Percentiles rank a stretch among this genome's conserved stretches.
These are phyloP conservation scores for Aspergillus sp. DNA, from an alignment of 2,329 filamentous ascomycete genomes.

Conservation along the genomic window DNA sequence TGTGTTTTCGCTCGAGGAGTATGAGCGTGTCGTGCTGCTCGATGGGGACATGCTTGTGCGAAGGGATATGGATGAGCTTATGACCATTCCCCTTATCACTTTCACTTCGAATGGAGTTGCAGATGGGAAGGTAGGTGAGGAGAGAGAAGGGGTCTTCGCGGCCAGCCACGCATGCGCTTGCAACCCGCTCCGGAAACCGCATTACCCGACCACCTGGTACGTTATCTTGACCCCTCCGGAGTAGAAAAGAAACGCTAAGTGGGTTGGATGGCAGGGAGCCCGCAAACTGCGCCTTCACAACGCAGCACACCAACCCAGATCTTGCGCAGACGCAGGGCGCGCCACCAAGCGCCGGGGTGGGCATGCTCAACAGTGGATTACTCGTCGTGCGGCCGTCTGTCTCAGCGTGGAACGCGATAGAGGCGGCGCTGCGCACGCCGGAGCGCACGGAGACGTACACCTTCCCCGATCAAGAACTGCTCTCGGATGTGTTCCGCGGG, in stretches of 20 bases:
- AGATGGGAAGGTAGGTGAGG: constrained; percentile 47
- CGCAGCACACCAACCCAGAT: constrained; percentile 47
- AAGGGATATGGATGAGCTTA: constrained; percentile 87
- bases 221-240: constrained; percentile 7
- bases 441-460: constrained; percentile 44
- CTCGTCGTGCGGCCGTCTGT: constrained; percentile 60
- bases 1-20: constrained; percentile 73
- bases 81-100: constrained; percentile 65
- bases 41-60: constrained; percentile 85
- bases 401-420: constrained; percentile 52
- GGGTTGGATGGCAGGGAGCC: constrained; percentile 48
- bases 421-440: constrained; percentile 38
- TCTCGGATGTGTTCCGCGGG: constrained; percentile 53
- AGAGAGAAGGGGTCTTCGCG: constrained; percentile 60
- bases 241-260: constrained; percentile 54
- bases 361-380: constrained; percentile 60
- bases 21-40: constrained; percentile 75
- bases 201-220: constrained; percentile 37
- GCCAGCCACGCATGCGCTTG: constrained; percentile 20
- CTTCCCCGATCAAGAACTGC: constrained; percentile 57
- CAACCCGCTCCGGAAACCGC: constrained; percentile 19
- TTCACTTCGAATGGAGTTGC: constrained; percentile 40
- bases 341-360: constrained; percentile 49
- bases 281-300: constrained; percentile 60
- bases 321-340: constrained; percentile 42